Percentiles rank a stretch among this genome's conserved stretches.
Evolutionary conservation across 208 protist species (phyloP).

Genomic region (Acanthamoeba healyi): DNA sequence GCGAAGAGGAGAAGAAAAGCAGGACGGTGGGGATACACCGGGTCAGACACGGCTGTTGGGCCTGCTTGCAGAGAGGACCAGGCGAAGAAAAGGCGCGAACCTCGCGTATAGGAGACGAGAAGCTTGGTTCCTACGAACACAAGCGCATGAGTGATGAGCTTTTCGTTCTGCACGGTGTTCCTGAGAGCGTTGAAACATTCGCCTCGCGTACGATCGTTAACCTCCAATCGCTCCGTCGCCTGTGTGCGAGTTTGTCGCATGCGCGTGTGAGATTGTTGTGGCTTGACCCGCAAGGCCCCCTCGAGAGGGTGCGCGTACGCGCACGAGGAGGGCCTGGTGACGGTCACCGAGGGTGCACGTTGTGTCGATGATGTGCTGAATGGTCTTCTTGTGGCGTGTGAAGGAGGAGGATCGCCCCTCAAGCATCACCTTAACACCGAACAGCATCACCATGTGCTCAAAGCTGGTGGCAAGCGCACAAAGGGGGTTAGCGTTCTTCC

Average conservation of each 20-base stretch:
- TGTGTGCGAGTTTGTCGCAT: no score
- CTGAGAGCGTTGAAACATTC: constrained; percentile 38
- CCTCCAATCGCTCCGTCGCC: constrained; percentile 37
- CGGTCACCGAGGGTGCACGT: neutral
- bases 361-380: constrained; percentile 63
- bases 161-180: constrained; percentile 22
- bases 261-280: no score
- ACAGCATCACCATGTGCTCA: constrained; percentile 68
- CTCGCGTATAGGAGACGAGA: constrained; percentile 25
- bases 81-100: neutral
- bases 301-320: constrained; percentile 1
- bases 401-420: neutral
- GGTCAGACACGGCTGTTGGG: no score
- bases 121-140: constrained; percentile 35
- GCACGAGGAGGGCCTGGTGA: constrained; percentile 60
- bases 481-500: neutral
- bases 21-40: no score
- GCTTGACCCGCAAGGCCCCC: no score
- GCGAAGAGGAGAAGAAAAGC: neutral
- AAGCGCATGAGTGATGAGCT: neutral
- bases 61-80: no score
- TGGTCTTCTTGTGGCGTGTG: constrained; percentile 51
- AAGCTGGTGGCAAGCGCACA: neutral
- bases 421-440: constrained; percentile 33
- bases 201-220: neutral